These are phyloP conservation scores for Penicillium sp. DNA, from an alignment of 2,329 filamentous ascomycete genomes.

Conservation along the genomic window DNA sequence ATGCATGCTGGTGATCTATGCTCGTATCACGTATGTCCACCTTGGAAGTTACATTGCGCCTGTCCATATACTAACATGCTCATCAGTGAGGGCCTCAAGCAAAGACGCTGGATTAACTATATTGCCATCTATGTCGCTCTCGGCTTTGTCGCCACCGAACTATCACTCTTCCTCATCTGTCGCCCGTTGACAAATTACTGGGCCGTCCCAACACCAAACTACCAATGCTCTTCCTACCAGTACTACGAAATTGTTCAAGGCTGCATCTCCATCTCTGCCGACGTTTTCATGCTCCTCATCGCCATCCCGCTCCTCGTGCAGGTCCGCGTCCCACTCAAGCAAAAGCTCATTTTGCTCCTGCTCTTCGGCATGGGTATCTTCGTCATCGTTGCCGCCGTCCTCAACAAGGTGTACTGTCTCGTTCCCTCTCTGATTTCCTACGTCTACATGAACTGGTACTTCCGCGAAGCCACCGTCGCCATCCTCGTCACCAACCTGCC, in stretches of 20 bases:
- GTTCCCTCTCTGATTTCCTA: conserved; percentile 44
- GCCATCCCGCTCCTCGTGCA: conserved; percentile 46
- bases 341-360: conserved; percentile 46
- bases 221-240: conserved; percentile 48
- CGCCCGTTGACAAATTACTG: conserved; percentile 54
- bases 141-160: conserved; percentile 52
- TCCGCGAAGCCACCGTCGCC: conserved; percentile 48
- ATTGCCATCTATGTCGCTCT: conserved; percentile 46
- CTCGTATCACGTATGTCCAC: conserved; percentile 48
- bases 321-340: conserved; percentile 43
- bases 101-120: conserved; percentile 40
- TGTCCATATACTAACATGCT: conserved; percentile 7
- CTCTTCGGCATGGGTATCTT: conserved; percentile 51
- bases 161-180: conserved; percentile 55
- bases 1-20: conserved; percentile 57
- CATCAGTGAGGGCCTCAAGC: conserved; percentile 33
- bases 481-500: conserved; percentile 55
- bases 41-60: background rate
- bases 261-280: conserved; percentile 49
- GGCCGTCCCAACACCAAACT: conserved; percentile 49
- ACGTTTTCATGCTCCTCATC: conserved; percentile 46
- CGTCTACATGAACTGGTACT: conserved; percentile 52
- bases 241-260: conserved; percentile 50
- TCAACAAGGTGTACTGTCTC: conserved; percentile 53
- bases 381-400: conserved; percentile 51